Evolutionary conservation across 306 rosid genomes (phyloP), one percentile per base, ranked within the genome.

Genomic region (Vigna angularis): DNA sequence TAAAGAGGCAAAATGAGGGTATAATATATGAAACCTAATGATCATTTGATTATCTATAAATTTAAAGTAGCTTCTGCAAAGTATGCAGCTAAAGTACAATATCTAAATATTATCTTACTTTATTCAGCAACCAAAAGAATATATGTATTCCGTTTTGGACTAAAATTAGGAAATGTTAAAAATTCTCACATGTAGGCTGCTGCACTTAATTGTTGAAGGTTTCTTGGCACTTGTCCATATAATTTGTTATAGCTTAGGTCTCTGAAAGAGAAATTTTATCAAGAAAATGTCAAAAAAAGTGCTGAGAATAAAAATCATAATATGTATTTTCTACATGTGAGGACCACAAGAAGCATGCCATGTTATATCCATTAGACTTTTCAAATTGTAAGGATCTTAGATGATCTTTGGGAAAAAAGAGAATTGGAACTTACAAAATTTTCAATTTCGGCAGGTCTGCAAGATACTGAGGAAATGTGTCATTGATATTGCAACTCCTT

Each of bases 171-270:
- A 62, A 17, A 51, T 4, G 26, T 16, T 3, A 42, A 22, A 42
- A 48, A 65, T 50, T 58, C 91, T 82, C 84, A 91, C 97, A 88
- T 51, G 74, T 75, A 18, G 6, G 70, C 34, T 38, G 48, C 3
- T 0, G 9, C 0, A 38, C 6, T 1, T 50, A 85, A 78, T 6
- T 36, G 22, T 3, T 1, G 2, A 67, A 59, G 50, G 75, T 14
- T 76, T 17, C 4, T 16, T 0, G 91, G 89, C 61, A 89, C 74
- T 53, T 1, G 32, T 53, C 91, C 97, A 0, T 48, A 20, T 70
- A 89, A 70, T 53, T 83, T 88, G 85, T 91, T 89, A 45, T 83
- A 91, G 82, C 97, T 90, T 40, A 92, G 86, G 76, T 92, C 97
- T 72, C 93, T 92, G 93, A 53, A 70, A 71, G 49, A 38, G 30